Percentiles rank a stretch among this genome's conserved stretches.
Evolutionary conservation across 2,329 filamentous ascomycete species (phyloP).

Genomic region (Diaporthe destruens): DNA sequence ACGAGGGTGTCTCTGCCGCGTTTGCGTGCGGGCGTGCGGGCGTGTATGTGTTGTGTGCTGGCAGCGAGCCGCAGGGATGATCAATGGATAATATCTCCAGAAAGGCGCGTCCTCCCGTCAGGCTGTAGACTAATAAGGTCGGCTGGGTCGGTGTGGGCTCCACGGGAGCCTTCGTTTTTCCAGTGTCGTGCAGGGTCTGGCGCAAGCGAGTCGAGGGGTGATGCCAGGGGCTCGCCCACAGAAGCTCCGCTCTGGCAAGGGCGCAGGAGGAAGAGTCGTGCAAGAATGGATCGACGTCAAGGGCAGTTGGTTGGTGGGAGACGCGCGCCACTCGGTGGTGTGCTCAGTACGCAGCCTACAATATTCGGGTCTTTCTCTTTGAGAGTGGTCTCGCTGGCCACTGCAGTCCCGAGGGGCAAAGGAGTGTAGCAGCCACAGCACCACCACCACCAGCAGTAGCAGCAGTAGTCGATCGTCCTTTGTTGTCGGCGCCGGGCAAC

Average conservation of each 20-base stretch:
- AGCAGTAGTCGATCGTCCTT: conserved; percentile 19
- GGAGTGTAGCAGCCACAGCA: background rate
- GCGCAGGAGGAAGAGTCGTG: conserved; percentile 25
- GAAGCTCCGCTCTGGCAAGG: conserved; percentile 33
- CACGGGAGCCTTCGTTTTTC: conserved; percentile 25
- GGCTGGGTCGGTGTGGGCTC: conserved; percentile 41
- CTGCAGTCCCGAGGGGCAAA: conserved; percentile 22
- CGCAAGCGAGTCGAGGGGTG: conserved; percentile 38
- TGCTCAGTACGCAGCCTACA: conserved; percentile 23
- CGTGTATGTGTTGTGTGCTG: conserved; percentile 21
- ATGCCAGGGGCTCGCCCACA: conserved; percentile 35
- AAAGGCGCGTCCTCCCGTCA: conserved; percentile 37
- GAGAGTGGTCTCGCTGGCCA: conserved; percentile 13
- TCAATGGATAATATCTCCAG: conserved; percentile 40
- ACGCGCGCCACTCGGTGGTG: conserved; percentile 25
- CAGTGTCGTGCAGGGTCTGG: conserved; percentile 36
- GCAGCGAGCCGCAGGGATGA: conserved; percentile 34
- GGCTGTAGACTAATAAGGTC: conserved; percentile 40
- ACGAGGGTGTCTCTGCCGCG: background rate
- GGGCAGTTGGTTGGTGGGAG: conserved; percentile 7
- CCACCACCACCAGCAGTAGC: background rate
- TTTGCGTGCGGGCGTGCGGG: background rate
- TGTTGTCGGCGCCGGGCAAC: conserved; percentile 25
- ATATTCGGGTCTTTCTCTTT: background rate
- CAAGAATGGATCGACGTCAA: conserved; percentile 34